Evolutionary conservation across 2,329 filamentous ascomycete genomes (phyloP).

Genomic region (Colletotrichum euphorbiae): DNA sequence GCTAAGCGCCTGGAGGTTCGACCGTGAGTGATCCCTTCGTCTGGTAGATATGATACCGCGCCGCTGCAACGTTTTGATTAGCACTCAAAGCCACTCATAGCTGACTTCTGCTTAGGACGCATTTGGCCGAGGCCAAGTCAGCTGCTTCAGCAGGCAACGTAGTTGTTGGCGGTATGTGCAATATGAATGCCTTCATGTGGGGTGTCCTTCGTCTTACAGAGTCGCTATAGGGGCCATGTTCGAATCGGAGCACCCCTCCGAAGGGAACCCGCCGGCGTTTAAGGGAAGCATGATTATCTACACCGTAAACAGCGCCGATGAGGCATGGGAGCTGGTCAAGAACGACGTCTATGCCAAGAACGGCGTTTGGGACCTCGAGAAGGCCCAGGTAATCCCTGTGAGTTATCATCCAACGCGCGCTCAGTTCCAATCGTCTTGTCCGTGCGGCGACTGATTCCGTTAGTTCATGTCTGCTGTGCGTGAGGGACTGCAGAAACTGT

Average conservation of each 20-base stretch:
- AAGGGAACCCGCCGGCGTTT: slow-evolving; percentile 23
- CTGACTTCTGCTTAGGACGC: not conserved
- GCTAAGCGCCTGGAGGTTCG: slow-evolving; percentile 29
- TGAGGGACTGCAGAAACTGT: slow-evolving; percentile 13
- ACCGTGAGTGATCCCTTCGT: slow-evolving; percentile 5
- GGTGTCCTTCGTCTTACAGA: not conserved
- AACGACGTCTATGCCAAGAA: slow-evolving; percentile 42
- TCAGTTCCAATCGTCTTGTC: not conserved
- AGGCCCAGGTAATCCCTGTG: slow-evolving; percentile 43
- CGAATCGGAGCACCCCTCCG: slow-evolving; percentile 24
- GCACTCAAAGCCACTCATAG: too few species aligned
- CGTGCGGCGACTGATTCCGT: not conserved
- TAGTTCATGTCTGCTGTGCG: slow-evolving; percentile 29
- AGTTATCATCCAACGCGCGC: not conserved
- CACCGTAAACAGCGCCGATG: slow-evolving; percentile 24
- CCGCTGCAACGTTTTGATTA: not conserved
- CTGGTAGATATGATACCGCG: not conserved
- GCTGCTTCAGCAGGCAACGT: slow-evolving; percentile 40
- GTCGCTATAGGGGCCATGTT: slow-evolving; percentile 25
- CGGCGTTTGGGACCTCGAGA: slow-evolving; percentile 44
- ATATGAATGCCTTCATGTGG: rapidly evolving
- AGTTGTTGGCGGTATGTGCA: slow-evolving; percentile 32
- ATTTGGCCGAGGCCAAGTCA: slow-evolving; percentile 37
- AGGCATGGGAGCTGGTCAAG: slow-evolving; percentile 41
- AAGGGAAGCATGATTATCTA: slow-evolving; percentile 35